Percentiles rank a stretch among this genome's conserved stretches.
These are phyloP conservation scores for Ophiocordyceps camponoti-floridani DNA, from an alignment of 2,329 filamentous ascomycete species.

Conservation along the genomic window DNA sequence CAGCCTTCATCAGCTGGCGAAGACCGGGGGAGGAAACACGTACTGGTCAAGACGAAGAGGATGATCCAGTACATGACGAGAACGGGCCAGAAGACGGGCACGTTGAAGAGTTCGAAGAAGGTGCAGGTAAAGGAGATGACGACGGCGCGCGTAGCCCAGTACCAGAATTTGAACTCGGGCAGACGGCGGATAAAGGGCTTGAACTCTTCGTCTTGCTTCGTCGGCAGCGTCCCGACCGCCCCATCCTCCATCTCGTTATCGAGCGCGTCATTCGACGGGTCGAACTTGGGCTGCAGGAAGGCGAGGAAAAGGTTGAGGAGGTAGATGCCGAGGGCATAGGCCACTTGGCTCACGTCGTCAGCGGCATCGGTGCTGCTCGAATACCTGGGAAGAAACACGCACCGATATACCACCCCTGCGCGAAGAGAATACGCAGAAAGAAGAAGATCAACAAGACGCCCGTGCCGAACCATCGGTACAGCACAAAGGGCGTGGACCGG, in stretches of 20 bases:
- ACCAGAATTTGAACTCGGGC: slow-evolving; percentile 99
- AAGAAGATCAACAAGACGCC: slow-evolving; percentile 59
- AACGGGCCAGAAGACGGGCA: slow-evolving; percentile 98
- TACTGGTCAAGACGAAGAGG: slow-evolving; percentile 86
- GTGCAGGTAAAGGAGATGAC: slow-evolving; percentile 70
- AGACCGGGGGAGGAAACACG: slow-evolving; percentile 17
- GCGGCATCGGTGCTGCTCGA: not conserved
- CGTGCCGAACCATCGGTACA: slow-evolving; percentile 86
- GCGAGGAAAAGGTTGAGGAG: slow-evolving; percentile 97
- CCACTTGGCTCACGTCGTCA: slow-evolving; percentile 37
- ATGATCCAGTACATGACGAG: slow-evolving; percentile 98
- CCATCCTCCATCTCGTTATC: slow-evolving; percentile 97
- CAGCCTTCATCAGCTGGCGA: not conserved
- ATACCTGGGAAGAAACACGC: slow-evolving; percentile 10
- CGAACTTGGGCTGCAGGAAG: slow-evolving; percentile 96
- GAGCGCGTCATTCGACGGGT: slow-evolving; percentile 76
- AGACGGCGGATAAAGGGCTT: slow-evolving; percentile 89
- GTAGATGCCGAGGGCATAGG: slow-evolving; percentile 96
- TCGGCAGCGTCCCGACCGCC: slow-evolving; percentile 63
- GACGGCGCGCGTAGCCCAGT: slow-evolving; percentile 79
- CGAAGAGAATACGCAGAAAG: slow-evolving; percentile 74
- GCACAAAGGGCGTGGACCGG: slow-evolving; percentile 74
- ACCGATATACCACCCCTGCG: slow-evolving; percentile 99
- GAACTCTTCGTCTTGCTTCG: slow-evolving; percentile 95
- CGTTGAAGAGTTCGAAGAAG: slow-evolving; percentile 88